A percentile compares a stretch with the other conserved stretches of the same genome.
phyloP scores from a whole-genome alignment of 495 filamentous ascomycete genomes.

The Neohortaea acidophila region DNA sequence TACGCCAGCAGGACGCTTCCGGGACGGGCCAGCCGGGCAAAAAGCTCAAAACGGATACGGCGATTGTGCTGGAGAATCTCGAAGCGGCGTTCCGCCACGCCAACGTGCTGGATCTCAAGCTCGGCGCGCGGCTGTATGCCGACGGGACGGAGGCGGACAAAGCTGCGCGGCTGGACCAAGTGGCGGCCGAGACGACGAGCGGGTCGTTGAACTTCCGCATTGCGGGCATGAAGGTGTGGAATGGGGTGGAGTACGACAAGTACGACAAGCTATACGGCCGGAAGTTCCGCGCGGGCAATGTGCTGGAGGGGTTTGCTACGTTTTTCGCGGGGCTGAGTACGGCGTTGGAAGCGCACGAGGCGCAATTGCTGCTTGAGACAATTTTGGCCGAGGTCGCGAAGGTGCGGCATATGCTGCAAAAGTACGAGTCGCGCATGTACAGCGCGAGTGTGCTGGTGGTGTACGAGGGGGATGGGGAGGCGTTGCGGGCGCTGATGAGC shows the following conservation, averaged over 20 bases:
- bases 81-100: slow-evolving; percentile 67
- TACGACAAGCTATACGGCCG: slow-evolving; percentile 87
- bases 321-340: slow-evolving; percentile 13
- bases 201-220: slow-evolving; percentile 70
- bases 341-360: slow-evolving; percentile 13
- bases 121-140: slow-evolving; percentile 75
- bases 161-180: slow-evolving; percentile 60
- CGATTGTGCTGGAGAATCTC: slow-evolving; percentile 78
- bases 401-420: slow-evolving; percentile 50
- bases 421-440: slow-evolving; percentile 83
- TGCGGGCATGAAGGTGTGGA: slow-evolving; percentile 88
- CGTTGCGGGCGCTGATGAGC: slow-evolving; percentile 20
- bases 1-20: slow-evolving; percentile 4
- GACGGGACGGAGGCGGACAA: slow-evolving; percentile 67
- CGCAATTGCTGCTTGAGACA: slow-evolving; percentile 41
- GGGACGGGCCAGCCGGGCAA: slow-evolving; percentile 20
- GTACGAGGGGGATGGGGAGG: slow-evolving; percentile 72
- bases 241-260: slow-evolving; percentile 50
- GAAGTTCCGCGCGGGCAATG: slow-evolving; percentile 50
- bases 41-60: slow-evolving; percentile 46
- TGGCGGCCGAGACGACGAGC: slow-evolving; percentile 65
- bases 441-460: slow-evolving; percentile 78
- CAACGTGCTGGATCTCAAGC: slow-evolving; percentile 90
- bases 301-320: slow-evolving; percentile 50
- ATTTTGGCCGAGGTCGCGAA: slow-evolving; percentile 52